phyloP scores from a whole-genome alignment of 2,329 filamentous ascomycete species.

The Pseudogymnoascus sp. region DNA sequence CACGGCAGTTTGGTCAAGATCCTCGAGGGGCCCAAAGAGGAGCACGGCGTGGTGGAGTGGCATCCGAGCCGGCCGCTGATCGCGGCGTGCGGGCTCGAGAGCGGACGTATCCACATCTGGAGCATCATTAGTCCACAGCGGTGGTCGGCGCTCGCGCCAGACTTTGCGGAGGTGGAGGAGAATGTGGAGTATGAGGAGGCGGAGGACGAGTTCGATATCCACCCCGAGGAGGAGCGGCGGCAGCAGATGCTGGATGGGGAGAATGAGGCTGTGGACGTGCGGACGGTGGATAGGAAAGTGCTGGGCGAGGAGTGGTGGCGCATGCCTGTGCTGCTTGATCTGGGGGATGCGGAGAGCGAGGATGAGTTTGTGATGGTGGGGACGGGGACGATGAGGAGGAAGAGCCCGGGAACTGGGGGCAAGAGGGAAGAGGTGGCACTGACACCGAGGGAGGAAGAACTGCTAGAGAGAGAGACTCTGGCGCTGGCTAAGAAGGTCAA shows the following conservation, averaged over 20 bases:
- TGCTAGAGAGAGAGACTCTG: background rate
- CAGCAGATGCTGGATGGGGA: constrained; percentile 83
- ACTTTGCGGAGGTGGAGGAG: constrained; percentile 96
- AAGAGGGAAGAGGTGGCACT: constrained; percentile 42
- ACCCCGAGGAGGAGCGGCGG: constrained; percentile 88
- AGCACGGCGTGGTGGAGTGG: constrained; percentile 95
- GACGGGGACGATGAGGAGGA: constrained; percentile 75
- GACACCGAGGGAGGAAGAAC: background rate
- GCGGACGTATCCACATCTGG: constrained; percentile 91
- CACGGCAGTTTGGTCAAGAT: constrained; percentile 94
- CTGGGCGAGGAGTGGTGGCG: constrained; percentile 59
- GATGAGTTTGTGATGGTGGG: constrained; percentile 68
- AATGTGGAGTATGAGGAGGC: constrained; percentile 94
- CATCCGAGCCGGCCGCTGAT: constrained; percentile 82
- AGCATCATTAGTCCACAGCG: constrained; percentile 90
- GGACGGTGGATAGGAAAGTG: constrained; percentile 58
- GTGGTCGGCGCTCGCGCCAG: constrained; percentile 93
- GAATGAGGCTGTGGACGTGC: constrained; percentile 85
- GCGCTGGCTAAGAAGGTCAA: background rate
- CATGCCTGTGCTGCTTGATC: constrained; percentile 88
- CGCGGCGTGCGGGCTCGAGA: constrained; percentile 85
- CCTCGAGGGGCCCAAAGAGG: constrained; percentile 91
- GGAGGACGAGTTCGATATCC: constrained; percentile 97
- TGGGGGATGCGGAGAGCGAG: constrained; percentile 90
- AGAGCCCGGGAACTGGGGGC: constrained; percentile 69